Evolutionary conservation across 768 basidiomycete species (phyloP), one percentile per base, ranked within the genome.

Genomic region (Pulveroboletus sp.): DNA sequence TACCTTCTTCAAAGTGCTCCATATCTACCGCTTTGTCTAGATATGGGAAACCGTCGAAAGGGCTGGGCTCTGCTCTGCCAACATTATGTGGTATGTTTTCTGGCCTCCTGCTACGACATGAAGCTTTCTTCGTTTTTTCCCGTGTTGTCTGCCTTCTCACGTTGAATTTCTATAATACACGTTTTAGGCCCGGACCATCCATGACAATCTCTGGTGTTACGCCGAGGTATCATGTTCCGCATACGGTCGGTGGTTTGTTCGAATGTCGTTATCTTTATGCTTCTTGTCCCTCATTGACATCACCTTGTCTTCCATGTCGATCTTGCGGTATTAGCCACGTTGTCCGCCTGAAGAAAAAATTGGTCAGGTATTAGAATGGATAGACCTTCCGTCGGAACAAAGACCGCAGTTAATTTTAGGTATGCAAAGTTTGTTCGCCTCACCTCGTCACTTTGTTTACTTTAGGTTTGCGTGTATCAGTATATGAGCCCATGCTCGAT

Each of bases 11-110:
- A 35, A n/a, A n/a, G n/a, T 17, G 4, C 0, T 29, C 9, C 35
- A 13, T 43, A 5, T 38, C 19, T 41, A 32, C 8, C 21, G 24
- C 25, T 40, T 49, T 37, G 27, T 38, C 23, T 34, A 91, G 88
- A 86, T 93, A 75, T 94, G 92, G 92, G 90, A 90, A 62, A 93
- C 90, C 0, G 87, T 82, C 3, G 78, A 76, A 53, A 84, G 78
- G 50, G 81, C 84, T n/a, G 84, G 83, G 0, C 63, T 90, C 21
- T 72, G 76, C 37, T 85, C 87, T 11, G 90, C 89, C 1, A 91
- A 92, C 58, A 71, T 91, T 23, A 94, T 94, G 92, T 95, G 91
- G 90, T 90, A 49, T 40, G 82, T 73, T 20, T 35, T 7, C 40
- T 2, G 5, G 17, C 20, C 19, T 27, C 5, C 16, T 27, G 16